Evolutionary conservation across 768 basidiomycete species (phyloP).

Genomic region (Pleurotus sapidus): DNA sequence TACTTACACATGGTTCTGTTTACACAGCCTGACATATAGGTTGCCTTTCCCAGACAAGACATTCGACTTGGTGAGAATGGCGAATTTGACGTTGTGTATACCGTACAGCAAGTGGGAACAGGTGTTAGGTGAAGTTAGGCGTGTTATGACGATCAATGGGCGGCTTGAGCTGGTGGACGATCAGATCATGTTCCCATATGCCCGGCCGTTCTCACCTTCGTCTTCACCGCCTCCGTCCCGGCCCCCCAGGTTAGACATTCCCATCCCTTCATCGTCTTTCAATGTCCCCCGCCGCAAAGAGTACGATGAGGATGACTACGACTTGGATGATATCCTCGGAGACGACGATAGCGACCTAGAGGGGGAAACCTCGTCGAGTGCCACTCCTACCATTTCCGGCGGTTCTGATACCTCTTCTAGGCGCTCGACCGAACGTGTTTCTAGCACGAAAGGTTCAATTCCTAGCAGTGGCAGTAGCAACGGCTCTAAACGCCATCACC

Average conservation of each 20-base stretch:
- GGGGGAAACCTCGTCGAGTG: not conserved
- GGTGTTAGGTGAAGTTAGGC: constrained; percentile 37
- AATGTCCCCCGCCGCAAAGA: constrained; percentile 1
- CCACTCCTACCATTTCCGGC: not conserved
- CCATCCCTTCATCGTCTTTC: constrained; percentile 5
- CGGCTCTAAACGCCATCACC: not conserved
- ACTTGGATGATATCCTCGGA: not conserved
- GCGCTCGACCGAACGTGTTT: not conserved
- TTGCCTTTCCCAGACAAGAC: constrained; percentile 41
- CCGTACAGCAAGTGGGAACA: constrained; percentile 39
- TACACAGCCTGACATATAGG: constrained; percentile 30
- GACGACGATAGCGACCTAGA: constrained; percentile 7
- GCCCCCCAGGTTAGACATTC: not conserved
- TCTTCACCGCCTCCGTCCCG: not conserved
- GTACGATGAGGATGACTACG: not conserved
- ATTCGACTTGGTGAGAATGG: constrained; percentile 50
- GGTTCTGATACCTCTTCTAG: constrained; percentile 2
- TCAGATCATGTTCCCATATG: constrained; percentile 36
- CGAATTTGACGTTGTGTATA: constrained; percentile 38
- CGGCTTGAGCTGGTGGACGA: constrained; percentile 49
- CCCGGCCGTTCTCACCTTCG: constrained; percentile 8
- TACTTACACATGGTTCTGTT: not conserved
- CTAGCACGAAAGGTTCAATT: not conserved
- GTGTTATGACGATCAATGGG: constrained; percentile 42
- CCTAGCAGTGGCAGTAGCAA: not conserved